These are phyloP conservation scores for Hypomontagnella submonticulosa DNA, from an alignment of 495 filamentous ascomycete genomes.

Conservation along the genomic window DNA sequence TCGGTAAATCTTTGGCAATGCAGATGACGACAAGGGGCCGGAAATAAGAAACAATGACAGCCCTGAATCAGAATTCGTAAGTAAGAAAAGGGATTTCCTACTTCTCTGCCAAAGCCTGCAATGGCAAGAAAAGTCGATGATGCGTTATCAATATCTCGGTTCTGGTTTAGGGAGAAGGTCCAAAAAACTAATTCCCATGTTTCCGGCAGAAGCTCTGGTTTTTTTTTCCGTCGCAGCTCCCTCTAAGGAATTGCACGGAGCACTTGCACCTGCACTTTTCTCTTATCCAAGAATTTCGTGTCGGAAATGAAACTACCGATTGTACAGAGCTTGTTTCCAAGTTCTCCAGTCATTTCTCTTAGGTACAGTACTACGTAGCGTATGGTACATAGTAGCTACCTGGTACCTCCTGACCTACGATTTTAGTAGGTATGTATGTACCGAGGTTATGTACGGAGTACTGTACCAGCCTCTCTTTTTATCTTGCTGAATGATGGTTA, in stretches of 20 bases:
- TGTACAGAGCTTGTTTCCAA: background rate
- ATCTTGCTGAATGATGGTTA: background rate
- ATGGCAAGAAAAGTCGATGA: constrained; percentile 29
- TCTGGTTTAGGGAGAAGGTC: constrained; percentile 26
- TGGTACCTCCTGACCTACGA: constrained; percentile 1
- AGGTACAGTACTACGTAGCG: background rate
- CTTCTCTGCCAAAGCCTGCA: constrained; percentile 34
- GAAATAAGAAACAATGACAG: constrained; percentile 11
- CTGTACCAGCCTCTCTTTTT: constrained; percentile 31
- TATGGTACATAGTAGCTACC: background rate
- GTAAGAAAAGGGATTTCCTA: constrained; percentile 1
- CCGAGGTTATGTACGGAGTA: constrained; percentile 31
- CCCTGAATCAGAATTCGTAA: constrained; percentile 5
- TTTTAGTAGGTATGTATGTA: background rate
- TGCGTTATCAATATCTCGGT: constrained; percentile 31
- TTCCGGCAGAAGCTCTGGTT: constrained; percentile 41
- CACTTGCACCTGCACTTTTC: background rate
- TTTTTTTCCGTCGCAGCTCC: constrained; percentile 23
- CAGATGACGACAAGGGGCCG: constrained; percentile 7
- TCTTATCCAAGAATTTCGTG: constrained; percentile 18
- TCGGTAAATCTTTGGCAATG: constrained; percentile 21
- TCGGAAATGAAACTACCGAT: constrained; percentile 40
- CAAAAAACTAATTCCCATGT: constrained; percentile 37
- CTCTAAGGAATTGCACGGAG: constrained; percentile 26
- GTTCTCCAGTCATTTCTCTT: background rate